Base-by-base conservation (phyloP, 2,329 filamentous ascomycete genomes). In the Nothopassalora personata region DNA sequence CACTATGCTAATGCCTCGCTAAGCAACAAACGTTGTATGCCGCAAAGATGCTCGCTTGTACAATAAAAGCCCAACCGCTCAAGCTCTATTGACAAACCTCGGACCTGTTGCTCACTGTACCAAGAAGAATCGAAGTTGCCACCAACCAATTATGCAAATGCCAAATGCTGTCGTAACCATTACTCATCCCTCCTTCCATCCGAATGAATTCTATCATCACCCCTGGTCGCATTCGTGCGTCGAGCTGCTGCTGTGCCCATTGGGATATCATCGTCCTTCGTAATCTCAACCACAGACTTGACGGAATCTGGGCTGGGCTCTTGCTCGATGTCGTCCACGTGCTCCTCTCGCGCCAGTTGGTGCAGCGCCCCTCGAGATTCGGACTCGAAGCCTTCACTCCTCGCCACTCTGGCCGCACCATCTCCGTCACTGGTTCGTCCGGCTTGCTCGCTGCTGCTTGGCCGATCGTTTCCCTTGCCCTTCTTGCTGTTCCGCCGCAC, bases 241-340 rank as follows among this genome's bases (percentile, higher is more conserved):
- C 27, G 39, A 13, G 54, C 53, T 7, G 50, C 39, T 33, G 27
- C 47, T 28, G 23, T 58, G 58, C 19, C 60, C 60, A 5, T 8
- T 31, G 3, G 23, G 3, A 23, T 23, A 23, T 23, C 23, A 3
- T 51, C 7, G 13, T 59, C 46, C 48, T 49, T 56, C 8, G 59
- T 39, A 9, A 60, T 52, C 43, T 65, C 65, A 30, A 66, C 55
- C 18, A 68, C 66, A 46, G 60, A 64, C 55, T 51, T 53, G 19
- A 66, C 57, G 45, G 65, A 67, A 9, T 65, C 57, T 34, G 67
- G 67, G 57, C 66, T 67, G 6, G 54, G 48, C 39, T 46, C 54
- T 27, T 65, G 61, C 0, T 33, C 58, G n/a, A 51, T 34, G 4
- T 45, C 59, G 6, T 56, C 47, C 15, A 33, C 30, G 6, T 59